These are phyloP conservation scores for Cutaneotrichosporon sp. DNA, from an alignment of 1,284 basidiomycete genomes.

Conservation along the genomic window DNA sequence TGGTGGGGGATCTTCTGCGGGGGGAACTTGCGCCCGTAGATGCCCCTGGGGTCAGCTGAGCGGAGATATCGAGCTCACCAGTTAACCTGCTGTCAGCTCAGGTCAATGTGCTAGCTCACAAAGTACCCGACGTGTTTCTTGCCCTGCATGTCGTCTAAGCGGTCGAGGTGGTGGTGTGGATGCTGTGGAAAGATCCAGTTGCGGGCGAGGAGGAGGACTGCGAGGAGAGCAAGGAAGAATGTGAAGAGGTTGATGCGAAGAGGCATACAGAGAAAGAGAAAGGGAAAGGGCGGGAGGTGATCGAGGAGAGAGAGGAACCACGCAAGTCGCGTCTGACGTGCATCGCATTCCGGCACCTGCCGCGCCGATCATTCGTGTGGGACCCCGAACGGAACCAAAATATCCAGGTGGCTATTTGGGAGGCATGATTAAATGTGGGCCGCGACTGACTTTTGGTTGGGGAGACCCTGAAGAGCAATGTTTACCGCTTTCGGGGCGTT, in stretches of 20 bases:
- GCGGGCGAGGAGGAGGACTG: background rate
- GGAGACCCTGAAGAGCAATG: too few species aligned
- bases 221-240: background rate
- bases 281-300: too few species aligned
- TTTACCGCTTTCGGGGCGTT: too few species aligned
- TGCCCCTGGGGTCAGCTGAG: constrained; percentile 64
- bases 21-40: constrained; percentile 82
- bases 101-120: constrained; percentile 21
- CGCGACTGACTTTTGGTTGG: too few species aligned
- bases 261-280: background rate
- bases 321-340: too few species aligned
- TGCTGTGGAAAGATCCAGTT: constrained; percentile 2
- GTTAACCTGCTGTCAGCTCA: constrained; percentile 30
- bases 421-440: too few species aligned
- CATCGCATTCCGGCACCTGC: too few species aligned
- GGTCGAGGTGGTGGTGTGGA: background rate
- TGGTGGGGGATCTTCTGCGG: constrained; percentile 67
- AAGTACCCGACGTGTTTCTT: constrained; percentile 41
- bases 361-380: too few species aligned
- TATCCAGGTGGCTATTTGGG: too few species aligned
- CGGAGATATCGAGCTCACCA: constrained; percentile 23
- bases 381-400: too few species aligned
- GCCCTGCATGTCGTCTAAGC: constrained; percentile 17
- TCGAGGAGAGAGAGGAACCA: too few species aligned
- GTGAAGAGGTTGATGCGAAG: background rate